A percentile compares a stretch with the other conserved stretches of the same genome.
These are phyloP conservation scores for Chytriomyces sp. DNA, from an alignment of 192 early-diverging fungal species.

Conservation along the genomic window DNA sequence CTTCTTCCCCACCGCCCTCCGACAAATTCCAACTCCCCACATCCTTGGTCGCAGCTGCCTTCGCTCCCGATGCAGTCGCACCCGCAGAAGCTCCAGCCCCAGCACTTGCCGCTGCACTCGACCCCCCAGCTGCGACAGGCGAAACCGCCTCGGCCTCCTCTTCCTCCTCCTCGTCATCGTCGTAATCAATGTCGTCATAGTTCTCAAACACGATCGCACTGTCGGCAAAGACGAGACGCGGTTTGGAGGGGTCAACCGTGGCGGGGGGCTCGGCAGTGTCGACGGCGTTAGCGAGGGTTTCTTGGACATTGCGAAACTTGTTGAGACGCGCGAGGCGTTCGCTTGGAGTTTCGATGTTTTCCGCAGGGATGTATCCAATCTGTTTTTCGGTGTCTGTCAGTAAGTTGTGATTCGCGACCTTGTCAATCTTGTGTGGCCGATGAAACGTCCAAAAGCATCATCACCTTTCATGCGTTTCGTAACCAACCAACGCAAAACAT, in stretches of 20 bases:
- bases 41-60: background rate
- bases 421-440: background rate
- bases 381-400: slow-evolving; percentile 30
- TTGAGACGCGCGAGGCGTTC: slow-evolving; percentile 79
- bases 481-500: background rate
- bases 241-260: slow-evolving; percentile 20
- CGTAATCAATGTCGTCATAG: slow-evolving; percentile 45
- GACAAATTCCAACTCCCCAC: background rate
- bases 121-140: background rate
- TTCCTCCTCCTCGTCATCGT: slow-evolving; percentile 45
- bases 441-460: background rate
- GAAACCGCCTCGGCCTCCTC: slow-evolving; percentile 26
- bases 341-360: slow-evolving; percentile 85
- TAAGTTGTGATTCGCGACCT: background rate
- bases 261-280: slow-evolving; percentile 21
- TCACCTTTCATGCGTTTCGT: background rate
- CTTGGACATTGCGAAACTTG: slow-evolving; percentile 70
- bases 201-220: slow-evolving; percentile 39
- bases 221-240: slow-evolving; percentile 44
- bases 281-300: slow-evolving; percentile 8
- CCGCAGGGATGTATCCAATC: slow-evolving; percentile 88
- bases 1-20: background rate
- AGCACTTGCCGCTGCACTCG: background rate
- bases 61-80: background rate
- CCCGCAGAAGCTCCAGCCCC: background rate